phyloP scores from a whole-genome alignment of 257 asterid genomes.

The Solanum chiquidenum region DNA sequence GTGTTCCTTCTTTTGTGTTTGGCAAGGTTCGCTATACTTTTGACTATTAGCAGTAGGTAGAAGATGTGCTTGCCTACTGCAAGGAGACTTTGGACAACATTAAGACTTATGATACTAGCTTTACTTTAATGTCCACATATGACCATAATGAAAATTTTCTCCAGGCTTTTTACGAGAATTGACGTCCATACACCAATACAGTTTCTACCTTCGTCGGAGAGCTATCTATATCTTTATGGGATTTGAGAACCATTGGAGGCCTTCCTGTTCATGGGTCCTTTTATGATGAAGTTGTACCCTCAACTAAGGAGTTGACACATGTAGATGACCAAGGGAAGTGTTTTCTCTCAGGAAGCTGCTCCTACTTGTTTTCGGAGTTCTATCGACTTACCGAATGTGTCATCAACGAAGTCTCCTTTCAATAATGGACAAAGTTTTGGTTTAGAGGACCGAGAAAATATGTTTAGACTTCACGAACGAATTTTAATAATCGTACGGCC shows the following conservation, averaged over 20 bases:
- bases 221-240: not conserved
- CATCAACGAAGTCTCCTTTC: not conserved
- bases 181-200: not conserved
- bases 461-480: not conserved
- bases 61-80: not conserved
- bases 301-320: not conserved
- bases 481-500: not conserved
- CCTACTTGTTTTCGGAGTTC: not conserved
- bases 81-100: not conserved
- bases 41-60: not conserved
- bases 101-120: not conserved
- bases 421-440: not conserved
- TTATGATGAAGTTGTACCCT: not conserved
- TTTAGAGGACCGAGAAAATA: not conserved
- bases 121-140: not conserved
- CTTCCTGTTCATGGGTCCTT: not conserved
- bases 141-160: not conserved
- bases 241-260: not conserved
- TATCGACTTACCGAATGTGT: not conserved
- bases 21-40: not conserved
- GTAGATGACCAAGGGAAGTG: not conserved
- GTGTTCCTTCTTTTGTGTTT: not conserved
- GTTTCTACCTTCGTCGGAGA: not conserved
- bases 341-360: not conserved
- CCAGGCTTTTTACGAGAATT: not conserved